These are phyloP conservation scores for Xylaria sp. DNA, from an alignment of 2,329 filamentous ascomycete genomes.

Conservation along the genomic window DNA sequence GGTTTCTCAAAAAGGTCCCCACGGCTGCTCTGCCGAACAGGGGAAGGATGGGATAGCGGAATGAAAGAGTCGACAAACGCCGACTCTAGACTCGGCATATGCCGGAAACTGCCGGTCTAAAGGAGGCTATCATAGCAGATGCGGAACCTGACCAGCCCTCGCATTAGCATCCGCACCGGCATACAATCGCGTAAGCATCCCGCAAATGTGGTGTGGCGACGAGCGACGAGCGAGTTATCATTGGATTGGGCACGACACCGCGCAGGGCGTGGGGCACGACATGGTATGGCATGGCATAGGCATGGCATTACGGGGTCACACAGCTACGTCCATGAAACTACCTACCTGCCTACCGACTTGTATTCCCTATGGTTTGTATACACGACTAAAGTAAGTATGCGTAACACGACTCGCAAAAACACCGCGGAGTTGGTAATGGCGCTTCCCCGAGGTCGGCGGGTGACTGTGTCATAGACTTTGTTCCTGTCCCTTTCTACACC, in stretches of 20 bases:
- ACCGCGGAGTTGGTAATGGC: background rate
- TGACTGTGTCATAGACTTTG: conserved; percentile 14
- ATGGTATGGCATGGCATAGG: too few relatives aligned
- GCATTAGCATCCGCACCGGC: background rate
- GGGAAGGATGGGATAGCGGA: conserved; percentile 4
- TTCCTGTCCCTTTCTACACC: background rate
- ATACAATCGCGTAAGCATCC: too few relatives aligned
- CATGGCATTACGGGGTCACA: too few relatives aligned
- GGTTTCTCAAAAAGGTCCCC: too few relatives aligned
- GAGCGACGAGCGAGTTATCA: background rate
- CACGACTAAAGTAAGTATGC: too few relatives aligned
- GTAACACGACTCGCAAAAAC: background rate
- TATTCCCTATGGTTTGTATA: too few relatives aligned
- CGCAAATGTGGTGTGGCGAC: too few relatives aligned
- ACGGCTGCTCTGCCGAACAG: too few relatives aligned
- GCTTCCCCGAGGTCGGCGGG: conserved; percentile 21
- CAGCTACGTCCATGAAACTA: too few relatives aligned
- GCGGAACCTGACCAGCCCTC: background rate
- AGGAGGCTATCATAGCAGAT: background rate
- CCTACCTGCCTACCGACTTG: too few relatives aligned
- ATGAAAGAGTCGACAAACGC: background rate
- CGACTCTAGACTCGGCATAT: conserved; percentile 6
- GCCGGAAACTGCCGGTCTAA: conserved; percentile 22
- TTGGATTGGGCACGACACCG: background rate
- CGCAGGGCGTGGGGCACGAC: too few relatives aligned